Percentiles rank a stretch among this genome's conserved stretches.
phyloP scores from a whole-genome alignment of 164 flowering plant genomes.

The Cinnamomum chago region DNA sequence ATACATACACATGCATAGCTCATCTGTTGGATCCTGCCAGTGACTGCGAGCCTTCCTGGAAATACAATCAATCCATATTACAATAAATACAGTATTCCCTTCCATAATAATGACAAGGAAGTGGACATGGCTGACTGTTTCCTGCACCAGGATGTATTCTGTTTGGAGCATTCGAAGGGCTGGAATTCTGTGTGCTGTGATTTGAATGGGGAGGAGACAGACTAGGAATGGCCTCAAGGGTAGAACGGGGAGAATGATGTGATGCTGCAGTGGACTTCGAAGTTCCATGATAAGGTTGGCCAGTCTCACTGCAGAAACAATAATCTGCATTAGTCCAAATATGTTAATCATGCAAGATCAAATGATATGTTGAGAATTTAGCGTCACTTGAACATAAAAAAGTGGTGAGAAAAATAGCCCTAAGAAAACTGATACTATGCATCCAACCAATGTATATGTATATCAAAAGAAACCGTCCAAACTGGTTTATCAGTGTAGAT shows the following conservation, averaged over 20 bases:
- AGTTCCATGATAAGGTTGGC: slow-evolving; percentile 33
- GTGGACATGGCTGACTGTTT: neutral
- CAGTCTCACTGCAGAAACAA: slow-evolving; percentile 45
- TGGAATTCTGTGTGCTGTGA: slow-evolving; percentile 7
- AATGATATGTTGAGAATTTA: too few relatives aligned
- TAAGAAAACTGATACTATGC: too few relatives aligned
- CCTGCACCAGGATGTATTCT: slow-evolving; percentile 6
- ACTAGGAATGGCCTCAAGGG: slow-evolving; percentile 39
- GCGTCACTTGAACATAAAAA: too few relatives aligned
- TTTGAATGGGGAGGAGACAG: slow-evolving; percentile 31
- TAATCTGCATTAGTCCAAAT: slow-evolving; percentile 28
- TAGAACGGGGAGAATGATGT: slow-evolving; percentile 41
- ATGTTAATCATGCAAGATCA: slow-evolving; percentile 12
- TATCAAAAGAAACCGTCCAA: neutral
- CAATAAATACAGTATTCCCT: neutral
- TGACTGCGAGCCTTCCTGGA: neutral
- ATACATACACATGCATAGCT: too few relatives aligned
- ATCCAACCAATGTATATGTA: too few relatives aligned
- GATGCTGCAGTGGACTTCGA: slow-evolving; percentile 30
- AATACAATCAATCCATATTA: neutral
- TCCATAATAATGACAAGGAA: neutral
- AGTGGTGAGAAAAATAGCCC: too few relatives aligned
- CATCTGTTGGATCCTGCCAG: too few relatives aligned
- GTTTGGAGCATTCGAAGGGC: slow-evolving; percentile 15
- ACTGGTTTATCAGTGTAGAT: neutral